These are phyloP conservation scores for Helichrysum umbraculigerum DNA, from an alignment of 129 eudicot genomes.

Conservation along the genomic window DNA sequence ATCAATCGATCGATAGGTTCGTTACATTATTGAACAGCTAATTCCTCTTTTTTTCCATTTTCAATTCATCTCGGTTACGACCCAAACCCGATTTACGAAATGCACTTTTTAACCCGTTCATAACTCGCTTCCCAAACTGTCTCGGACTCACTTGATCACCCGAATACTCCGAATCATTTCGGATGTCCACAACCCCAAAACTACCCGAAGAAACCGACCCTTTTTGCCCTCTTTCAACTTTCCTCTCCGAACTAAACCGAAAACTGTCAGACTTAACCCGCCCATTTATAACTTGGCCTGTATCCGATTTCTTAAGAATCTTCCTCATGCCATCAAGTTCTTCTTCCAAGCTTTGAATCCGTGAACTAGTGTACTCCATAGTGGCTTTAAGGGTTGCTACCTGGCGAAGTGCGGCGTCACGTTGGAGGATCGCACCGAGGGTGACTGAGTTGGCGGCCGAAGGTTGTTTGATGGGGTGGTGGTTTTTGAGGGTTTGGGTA, in stretches of 20 bases:
- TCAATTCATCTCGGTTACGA: slow-evolving; percentile 17
- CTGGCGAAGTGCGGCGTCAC: slow-evolving; percentile 71
- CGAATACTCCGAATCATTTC: slow-evolving; percentile 6
- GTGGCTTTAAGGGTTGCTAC: slow-evolving; percentile 60
- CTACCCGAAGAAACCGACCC: slow-evolving; percentile 73
- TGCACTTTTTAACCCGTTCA: slow-evolving; percentile 59
- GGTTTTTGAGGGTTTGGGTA: slow-evolving; percentile 33
- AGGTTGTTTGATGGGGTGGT: slow-evolving; percentile 15
- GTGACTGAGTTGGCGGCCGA: slow-evolving; percentile 38
- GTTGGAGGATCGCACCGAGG: slow-evolving; percentile 75
- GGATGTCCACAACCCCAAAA: slow-evolving; percentile 29
- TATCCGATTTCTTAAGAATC: slow-evolving; percentile 32
- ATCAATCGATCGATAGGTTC: background rate
- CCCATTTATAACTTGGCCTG: slow-evolving; percentile 14
- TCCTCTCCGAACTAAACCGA: slow-evolving; percentile 55
- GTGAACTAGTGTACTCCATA: slow-evolving; percentile 63
- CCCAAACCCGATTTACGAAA: slow-evolving; percentile 45
- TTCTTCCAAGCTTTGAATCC: slow-evolving; percentile 67
- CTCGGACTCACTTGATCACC: slow-evolving; percentile 30
- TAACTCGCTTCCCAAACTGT: slow-evolving; percentile 45
- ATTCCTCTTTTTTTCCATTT: slow-evolving; percentile 9
- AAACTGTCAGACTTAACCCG: slow-evolving; percentile 62
- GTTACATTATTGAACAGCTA: background rate
- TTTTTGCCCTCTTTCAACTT: slow-evolving; percentile 66
- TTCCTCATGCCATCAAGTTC: slow-evolving; percentile 66